Evolutionary conservation across 2,329 filamentous ascomycete species (phyloP), one percentile per base, ranked within the genome.

Genomic region (Pseudogymnoascus sp.): DNA sequence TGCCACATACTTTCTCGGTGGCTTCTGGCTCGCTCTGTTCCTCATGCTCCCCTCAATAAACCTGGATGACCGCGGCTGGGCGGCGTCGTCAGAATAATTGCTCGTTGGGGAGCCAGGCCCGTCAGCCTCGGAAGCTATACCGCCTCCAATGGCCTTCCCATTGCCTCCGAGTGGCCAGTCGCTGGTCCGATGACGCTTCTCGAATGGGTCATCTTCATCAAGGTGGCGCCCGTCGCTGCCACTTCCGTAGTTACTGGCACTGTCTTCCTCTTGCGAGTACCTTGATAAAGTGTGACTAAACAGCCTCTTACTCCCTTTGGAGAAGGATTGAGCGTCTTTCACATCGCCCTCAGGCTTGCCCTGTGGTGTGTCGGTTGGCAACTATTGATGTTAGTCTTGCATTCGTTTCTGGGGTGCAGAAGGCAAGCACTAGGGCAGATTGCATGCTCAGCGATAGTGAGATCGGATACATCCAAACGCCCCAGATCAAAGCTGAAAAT

Each of bases 1-100:
- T 33, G 63, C 70, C 7, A 71, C 61, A 37, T 70, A 73, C 42
- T 67, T 61, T 35, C 60, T 59, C 9, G 71, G 71, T 29, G 90
- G 90, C 63, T 80, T 82, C 63, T 84, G 81, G 70, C 88, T 92
- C 33, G 83, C 79, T 66, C 89, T 86, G 74, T 95, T 90, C 70
- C 87, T 90, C 89, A 96, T 93, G 69, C 88, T 93, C 40, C 88
- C 92, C 75, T 96, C 92, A 37, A 82, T 74, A 67, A 88, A 88
- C 61, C 76, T 87, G 69, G 82, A 95, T 79, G 75, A 85, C 72
- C 77, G 84, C 9, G 33, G 33, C 5, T 59, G 33, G 10, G 25
- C 18, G 12, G 5, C 52, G 37, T 59, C 42, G 7, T 27, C 29
- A 40, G 33, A 36, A 27, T 55, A 55, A 18, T 55, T 31, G 45